Conservation (phyloP, 192 early-diverging fungal genomes). For the Entomortierella lignicola region DNA sequence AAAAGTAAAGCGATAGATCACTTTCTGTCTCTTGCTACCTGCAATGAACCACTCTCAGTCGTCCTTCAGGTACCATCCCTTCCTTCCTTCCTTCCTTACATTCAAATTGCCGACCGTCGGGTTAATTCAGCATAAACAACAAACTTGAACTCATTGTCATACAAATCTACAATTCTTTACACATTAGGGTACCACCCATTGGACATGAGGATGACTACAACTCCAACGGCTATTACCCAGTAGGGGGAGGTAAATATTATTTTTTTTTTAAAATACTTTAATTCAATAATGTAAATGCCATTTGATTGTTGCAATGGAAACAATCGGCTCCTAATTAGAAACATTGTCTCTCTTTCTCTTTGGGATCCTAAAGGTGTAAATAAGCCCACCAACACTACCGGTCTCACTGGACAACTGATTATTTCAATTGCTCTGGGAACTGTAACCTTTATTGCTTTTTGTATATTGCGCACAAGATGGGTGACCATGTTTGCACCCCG, state of each 20-base stretch:
- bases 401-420: constrained; percentile 44
- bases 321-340: too few relatives aligned
- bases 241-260: background rate
- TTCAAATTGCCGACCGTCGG: background rate
- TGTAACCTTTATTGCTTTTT: constrained; percentile 48
- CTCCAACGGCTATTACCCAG: background rate
- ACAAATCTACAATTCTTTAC: background rate
- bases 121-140: background rate
- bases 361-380: background rate
- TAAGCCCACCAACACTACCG: constrained; percentile 28
- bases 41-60: constrained; percentile 26
- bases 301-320: background rate
- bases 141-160: background rate
- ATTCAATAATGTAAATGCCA: background rate
- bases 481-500: constrained; percentile 55
- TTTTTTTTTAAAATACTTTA: background rate
- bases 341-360: background rate
- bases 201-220: background rate
- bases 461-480: constrained; percentile 53
- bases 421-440: constrained; percentile 31
- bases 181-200: background rate
- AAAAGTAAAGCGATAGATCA: too few relatives aligned
- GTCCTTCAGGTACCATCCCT: constrained; percentile 10
- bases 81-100: background rate
- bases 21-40: background rate